Percentiles rank a stretch among this genome's conserved stretches.
Evolutionary conservation across 2,329 filamentous ascomycete species (phyloP).

Genomic region (Huntiella moniliformis): DNA sequence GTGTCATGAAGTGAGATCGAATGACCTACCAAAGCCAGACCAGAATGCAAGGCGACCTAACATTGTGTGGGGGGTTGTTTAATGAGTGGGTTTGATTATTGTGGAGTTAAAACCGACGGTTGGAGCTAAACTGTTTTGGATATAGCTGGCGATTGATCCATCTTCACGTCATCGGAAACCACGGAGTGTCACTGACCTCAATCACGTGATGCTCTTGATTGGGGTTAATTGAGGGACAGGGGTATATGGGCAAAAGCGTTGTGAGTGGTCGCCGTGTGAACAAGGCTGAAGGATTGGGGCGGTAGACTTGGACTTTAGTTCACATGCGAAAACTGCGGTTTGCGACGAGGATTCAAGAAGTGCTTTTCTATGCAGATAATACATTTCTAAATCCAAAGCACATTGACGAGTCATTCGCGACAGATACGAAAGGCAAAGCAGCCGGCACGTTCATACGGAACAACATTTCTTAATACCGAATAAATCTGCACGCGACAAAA

Average conservation of each 20-base stretch:
- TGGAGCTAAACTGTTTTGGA: neutral
- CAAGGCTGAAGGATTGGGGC: neutral
- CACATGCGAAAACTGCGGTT: neutral
- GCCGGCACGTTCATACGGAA: neutral
- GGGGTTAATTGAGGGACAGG: neutral
- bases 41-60: slow-evolving; percentile 57
- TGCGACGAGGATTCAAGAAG: neutral
- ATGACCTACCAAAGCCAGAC: slow-evolving; percentile 68
- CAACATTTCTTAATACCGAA: neutral
- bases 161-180: no score
- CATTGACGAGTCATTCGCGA: neutral
- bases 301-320: no score
- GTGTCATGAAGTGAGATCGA: neutral
- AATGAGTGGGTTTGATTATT: neutral
- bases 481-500: neutral
- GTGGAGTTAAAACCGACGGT: neutral
- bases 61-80: slow-evolving; percentile 25
- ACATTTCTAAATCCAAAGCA: no score
- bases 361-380: neutral
- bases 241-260: neutral
- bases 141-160: neutral
- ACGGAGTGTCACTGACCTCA: no score
- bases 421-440: neutral
- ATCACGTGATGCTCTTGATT: no score
- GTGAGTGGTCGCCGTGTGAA: slow-evolving; percentile 1